A percentile compares a stretch with the other conserved stretches of the same genome.
Evolutionary conservation across 805 yeast species (phyloP).

Genomic region (Jamesozyma piceae): DNA sequence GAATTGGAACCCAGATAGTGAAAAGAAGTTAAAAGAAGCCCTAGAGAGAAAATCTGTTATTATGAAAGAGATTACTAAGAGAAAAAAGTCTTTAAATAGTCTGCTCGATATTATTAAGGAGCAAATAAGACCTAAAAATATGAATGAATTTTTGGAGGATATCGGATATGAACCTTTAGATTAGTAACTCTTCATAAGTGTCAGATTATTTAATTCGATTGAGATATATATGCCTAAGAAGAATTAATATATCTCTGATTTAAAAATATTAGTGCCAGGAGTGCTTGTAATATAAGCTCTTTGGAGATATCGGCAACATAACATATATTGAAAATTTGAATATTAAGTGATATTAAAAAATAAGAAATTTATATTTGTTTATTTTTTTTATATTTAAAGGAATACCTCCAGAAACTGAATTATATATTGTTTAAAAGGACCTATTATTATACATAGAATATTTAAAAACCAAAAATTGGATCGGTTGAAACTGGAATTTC

Average conservation of each 20-base stretch:
- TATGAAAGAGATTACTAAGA: slow-evolving; percentile 12
- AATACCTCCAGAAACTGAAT: too few relatives aligned
- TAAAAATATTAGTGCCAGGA: too few relatives aligned
- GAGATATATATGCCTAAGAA: background rate
- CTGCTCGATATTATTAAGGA: slow-evolving; percentile 20
- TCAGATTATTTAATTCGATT: too few relatives aligned
- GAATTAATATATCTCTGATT: background rate
- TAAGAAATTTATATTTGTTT: too few relatives aligned
- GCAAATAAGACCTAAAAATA: slow-evolving; percentile 16
- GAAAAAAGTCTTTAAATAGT: slow-evolving; percentile 14
- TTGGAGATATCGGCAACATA: too few relatives aligned
- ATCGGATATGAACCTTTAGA: slow-evolving; percentile 16
- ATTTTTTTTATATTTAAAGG: too few relatives aligned
- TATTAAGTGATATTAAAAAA: too few relatives aligned
- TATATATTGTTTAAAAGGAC: too few relatives aligned
- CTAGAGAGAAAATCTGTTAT: slow-evolving; percentile 7
- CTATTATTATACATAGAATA: background rate
- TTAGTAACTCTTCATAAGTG: background rate
- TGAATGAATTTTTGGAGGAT: slow-evolving; percentile 23
- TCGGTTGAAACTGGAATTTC: background rate
- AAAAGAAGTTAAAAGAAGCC: slow-evolving; percentile 8
- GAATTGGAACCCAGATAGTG: slow-evolving; percentile 12
- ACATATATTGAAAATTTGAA: too few relatives aligned
- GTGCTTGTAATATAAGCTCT: too few relatives aligned
- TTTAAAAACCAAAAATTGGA: background rate